Conservation (phyloP, 805 yeast genomes). For the Candida hungchunana region DNA sequence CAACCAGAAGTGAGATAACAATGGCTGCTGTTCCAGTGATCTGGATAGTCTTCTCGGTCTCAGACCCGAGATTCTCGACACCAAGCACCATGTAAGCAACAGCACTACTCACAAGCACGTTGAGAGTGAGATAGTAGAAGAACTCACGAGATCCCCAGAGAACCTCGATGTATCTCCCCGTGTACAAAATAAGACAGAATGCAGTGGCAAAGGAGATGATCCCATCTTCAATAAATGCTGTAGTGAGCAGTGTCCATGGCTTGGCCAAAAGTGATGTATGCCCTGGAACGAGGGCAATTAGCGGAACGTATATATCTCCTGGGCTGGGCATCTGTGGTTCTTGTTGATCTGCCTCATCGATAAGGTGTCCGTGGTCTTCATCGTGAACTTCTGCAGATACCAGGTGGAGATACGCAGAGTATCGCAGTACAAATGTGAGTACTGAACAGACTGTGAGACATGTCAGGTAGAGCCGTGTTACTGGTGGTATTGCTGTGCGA, state of each 20-base stretch:
- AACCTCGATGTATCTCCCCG: slow-evolving; percentile 51
- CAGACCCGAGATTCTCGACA: slow-evolving; percentile 8
- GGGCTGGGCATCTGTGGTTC: slow-evolving; percentile 34
- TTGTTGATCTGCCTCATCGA: slow-evolving; percentile 3
- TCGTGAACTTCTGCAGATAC: slow-evolving; percentile 21
- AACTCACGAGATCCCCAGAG: slow-evolving; percentile 51
- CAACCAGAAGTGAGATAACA: slow-evolving; percentile 46
- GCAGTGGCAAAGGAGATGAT: slow-evolving; percentile 36
- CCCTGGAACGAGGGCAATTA: slow-evolving; percentile 46
- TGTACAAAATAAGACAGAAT: slow-evolving; percentile 38
- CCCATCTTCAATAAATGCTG: slow-evolving; percentile 43
- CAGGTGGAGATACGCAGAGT: slow-evolving; percentile 28
- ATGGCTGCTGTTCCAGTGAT: slow-evolving; percentile 18
- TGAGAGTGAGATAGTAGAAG: slow-evolving; percentile 36
- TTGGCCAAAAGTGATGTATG: slow-evolving; percentile 35
- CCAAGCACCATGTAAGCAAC: slow-evolving; percentile 29
- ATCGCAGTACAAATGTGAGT: slow-evolving; percentile 29
- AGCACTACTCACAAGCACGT: slow-evolving; percentile 34
- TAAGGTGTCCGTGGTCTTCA: slow-evolving; percentile 22
- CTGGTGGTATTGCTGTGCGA: slow-evolving; percentile 28
- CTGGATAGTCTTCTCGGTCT: slow-evolving; percentile 11
- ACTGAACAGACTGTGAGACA: slow-evolving; percentile 22
- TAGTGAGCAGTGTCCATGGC: slow-evolving; percentile 50
- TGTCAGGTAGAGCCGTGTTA: slow-evolving; percentile 27
- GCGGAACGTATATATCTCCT: slow-evolving; percentile 43